A percentile compares a stretch with the other conserved stretches of the same genome.
These are phyloP conservation scores for Rhodotorula graminis DNA, from an alignment of 768 basidiomycete genomes.

Conservation along the genomic window DNA sequence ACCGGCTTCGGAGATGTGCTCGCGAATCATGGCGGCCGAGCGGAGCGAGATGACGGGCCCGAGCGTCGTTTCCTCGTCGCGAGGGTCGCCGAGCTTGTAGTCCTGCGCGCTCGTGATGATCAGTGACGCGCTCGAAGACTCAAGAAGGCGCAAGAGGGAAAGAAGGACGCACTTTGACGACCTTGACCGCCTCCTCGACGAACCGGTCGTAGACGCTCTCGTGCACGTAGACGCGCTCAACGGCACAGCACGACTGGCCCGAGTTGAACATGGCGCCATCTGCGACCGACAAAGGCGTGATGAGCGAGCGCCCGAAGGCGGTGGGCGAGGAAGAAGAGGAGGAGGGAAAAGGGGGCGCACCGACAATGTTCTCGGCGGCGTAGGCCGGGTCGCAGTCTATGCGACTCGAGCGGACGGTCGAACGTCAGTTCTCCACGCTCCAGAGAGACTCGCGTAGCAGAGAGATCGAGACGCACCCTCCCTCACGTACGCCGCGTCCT, in stretches of 20 bases:
- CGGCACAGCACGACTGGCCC: slow-evolving; percentile 90
- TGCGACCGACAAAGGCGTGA: too few relatives aligned
- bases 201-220: slow-evolving; percentile 74
- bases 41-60: slow-evolving; percentile 89
- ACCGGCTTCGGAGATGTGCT: slow-evolving; percentile 82
- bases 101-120: slow-evolving; percentile 49
- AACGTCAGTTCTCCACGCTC: too few relatives aligned
- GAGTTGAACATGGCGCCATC: slow-evolving; percentile 76
- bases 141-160: background rate
- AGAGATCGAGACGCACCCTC: slow-evolving; percentile 54
- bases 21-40: slow-evolving; percentile 75
- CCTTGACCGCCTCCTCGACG: slow-evolving; percentile 64
- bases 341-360: slow-evolving; percentile 40
- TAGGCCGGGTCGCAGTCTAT: slow-evolving; percentile 65
- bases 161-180: slow-evolving; percentile 58
- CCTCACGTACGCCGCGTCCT: slow-evolving; percentile 94
- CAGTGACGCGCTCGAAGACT: background rate
- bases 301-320: too few relatives aligned
- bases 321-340: background rate
- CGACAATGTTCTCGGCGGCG: slow-evolving; percentile 78
- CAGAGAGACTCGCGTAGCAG: too few relatives aligned
- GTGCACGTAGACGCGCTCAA: slow-evolving; percentile 97
- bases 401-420: too few relatives aligned
- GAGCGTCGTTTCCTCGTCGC: slow-evolving; percentile 64
- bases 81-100: slow-evolving; percentile 85